Evolutionary conservation across 306 rosid genomes (phyloP), one percentile per base, ranked within the genome.

Genomic region (Nissolia schottii): DNA sequence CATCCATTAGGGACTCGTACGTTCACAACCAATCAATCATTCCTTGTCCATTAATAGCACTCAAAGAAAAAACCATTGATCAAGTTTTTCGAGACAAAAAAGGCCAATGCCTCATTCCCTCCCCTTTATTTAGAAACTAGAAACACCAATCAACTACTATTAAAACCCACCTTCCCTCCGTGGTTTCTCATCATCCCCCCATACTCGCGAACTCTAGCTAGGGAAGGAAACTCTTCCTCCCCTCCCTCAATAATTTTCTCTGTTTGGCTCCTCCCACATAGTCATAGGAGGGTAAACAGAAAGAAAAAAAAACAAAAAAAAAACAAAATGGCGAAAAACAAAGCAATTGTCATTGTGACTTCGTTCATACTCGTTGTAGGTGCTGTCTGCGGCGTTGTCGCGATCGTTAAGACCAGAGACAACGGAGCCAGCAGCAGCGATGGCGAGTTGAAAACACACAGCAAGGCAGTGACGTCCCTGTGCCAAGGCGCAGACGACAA

Each of bases 301-400:
- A 34, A 34, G 11, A 8, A 8, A 9, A 37, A 10, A 37, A 8
- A 37, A 8, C 1, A 37, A 37, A 37, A 37, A 37, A 10, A 1
- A 9, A 37, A 37, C 1, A 37, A 37, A 10, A 37, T 7, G 48
- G n/a, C n/a, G n/a, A n/a, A n/a, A n/a, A n/a, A n/a, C n/a, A n/a
- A n/a, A n/a, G n/a, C n/a, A n/a, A n/a, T n/a, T n/a, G n/a, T n/a
- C n/a, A n/a, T n/a, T n/a, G n/a, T n/a, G n/a, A n/a, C n/a, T n/a
- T n/a, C n/a, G n/a, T n/a, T n/a, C n/a, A n/a, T n/a, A n/a, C n/a
- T 92, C 0, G 83, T 90, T 0, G 91, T 90, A 0, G 96, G 96
- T 2, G 91, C 85, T 3, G 91, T 70, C 3, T 25, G 85, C 0
- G 96, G 89, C 0, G 77, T 84, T 1, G 84, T 83, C 0, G 85